Evolutionary conservation across 495 filamentous ascomycete genomes (phyloP).

Genomic region (Staphylotrichum longicolle): DNA sequence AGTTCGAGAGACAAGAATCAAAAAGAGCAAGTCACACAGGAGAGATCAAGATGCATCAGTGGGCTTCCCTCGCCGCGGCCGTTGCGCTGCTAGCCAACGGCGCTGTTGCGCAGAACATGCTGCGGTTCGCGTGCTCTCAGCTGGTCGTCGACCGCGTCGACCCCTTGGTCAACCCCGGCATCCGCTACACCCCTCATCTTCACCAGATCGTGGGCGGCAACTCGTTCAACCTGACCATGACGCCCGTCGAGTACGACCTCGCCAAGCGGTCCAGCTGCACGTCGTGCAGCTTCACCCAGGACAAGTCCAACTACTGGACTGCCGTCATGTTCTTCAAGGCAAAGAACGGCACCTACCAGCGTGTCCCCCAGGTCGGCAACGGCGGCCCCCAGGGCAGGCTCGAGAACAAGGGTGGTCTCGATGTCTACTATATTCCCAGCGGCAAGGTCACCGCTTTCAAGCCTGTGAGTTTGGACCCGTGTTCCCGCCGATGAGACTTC

Average conservation of each 20-base stretch:
- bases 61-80: slow-evolving; percentile 46
- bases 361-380: slow-evolving; percentile 63
- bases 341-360: slow-evolving; percentile 68
- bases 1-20: too few relatives aligned
- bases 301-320: slow-evolving; percentile 80
- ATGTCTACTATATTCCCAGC: slow-evolving; percentile 45
- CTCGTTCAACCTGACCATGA: slow-evolving; percentile 70
- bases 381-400: slow-evolving; percentile 57
- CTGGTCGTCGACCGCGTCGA: slow-evolving; percentile 55
- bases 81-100: slow-evolving; percentile 49
- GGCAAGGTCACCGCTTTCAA: slow-evolving; percentile 53
- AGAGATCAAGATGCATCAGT: slow-evolving; percentile 47
- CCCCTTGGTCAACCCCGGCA: slow-evolving; percentile 52
- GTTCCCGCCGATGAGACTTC: too few relatives aligned
- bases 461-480: slow-evolving; percentile 45
- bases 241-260: slow-evolving; percentile 49
- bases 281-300: slow-evolving; percentile 64
- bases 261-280: slow-evolving; percentile 63
- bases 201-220: slow-evolving; percentile 58
- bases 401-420: slow-evolving; percentile 64
- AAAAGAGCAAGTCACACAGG: slow-evolving; percentile 20
- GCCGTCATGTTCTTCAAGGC: slow-evolving; percentile 61
- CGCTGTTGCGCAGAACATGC: slow-evolving; percentile 51
- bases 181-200: slow-evolving; percentile 50
- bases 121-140: slow-evolving; percentile 58